Conservation (phyloP, 169 alveolate species). For the Plasmodium berghei region DNA sequence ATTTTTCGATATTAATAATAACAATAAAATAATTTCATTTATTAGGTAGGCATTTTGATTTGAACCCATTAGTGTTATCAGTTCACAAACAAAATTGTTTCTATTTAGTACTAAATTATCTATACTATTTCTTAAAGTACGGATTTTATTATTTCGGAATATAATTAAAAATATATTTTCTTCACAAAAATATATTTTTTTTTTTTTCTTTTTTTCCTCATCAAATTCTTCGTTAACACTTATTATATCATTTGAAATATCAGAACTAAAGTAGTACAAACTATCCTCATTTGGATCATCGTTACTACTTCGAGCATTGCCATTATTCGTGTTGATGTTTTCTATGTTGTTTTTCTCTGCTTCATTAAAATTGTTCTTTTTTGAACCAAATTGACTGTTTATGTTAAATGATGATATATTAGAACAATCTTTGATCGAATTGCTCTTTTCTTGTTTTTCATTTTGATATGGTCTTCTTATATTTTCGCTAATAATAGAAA, state of each 20-base stretch:
- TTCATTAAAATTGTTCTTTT: not conserved
- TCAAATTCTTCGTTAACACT: conserved; percentile 29
- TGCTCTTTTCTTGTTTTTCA: not conserved
- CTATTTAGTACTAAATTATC: conserved; percentile 46
- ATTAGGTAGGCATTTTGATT: conserved; percentile 68
- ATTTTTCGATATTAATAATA: conserved; percentile 26
- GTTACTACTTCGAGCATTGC: conserved; percentile 4
- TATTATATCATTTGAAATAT: conserved; percentile 25
- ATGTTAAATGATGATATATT: not conserved
- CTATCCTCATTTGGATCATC: not conserved
- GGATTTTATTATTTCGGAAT: conserved; percentile 14
- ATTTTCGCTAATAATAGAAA: not conserved
- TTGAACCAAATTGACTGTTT: too few relatives aligned
- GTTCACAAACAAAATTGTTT: conserved; percentile 23
- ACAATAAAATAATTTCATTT: conserved; percentile 45
- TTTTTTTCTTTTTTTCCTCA: conserved; percentile 17
- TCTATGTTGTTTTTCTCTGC: not conserved
- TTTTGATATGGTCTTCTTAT: not conserved
- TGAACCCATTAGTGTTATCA: conserved; percentile 19
- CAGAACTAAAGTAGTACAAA: conserved; percentile 24
- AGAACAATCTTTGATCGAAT: not conserved
- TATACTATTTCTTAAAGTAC: conserved; percentile 44
- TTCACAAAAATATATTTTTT: conserved; percentile 30
- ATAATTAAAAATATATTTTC: conserved; percentile 53
- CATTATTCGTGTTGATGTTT: not conserved